Percentiles rank a stretch among this genome's conserved stretches.
These are phyloP conservation scores for Sicyos edulis DNA, from an alignment of 306 rosid species.

Conservation along the genomic window DNA sequence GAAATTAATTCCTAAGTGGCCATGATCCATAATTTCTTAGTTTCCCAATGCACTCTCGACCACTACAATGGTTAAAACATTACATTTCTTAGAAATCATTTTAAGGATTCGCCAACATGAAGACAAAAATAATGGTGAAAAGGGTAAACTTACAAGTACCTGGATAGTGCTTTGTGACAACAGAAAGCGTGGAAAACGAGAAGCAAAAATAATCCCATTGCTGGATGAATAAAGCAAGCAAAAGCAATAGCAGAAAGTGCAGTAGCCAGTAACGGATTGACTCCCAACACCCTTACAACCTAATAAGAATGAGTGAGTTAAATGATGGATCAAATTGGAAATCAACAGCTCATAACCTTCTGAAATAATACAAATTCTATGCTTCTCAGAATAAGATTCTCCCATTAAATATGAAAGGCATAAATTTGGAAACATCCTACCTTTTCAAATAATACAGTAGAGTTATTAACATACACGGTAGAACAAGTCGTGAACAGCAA, in stretches of 20 bases:
- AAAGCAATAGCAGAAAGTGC: slow-evolving; percentile 58
- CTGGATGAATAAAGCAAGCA: slow-evolving; percentile 81
- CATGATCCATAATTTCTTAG: too few species aligned
- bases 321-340: slow-evolving; percentile 23
- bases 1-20: too few species aligned
- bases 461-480: slow-evolving; percentile 6
- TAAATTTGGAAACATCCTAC: background rate
- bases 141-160: slow-evolving; percentile 37
- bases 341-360: background rate
- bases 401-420: background rate
- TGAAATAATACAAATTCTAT: background rate
- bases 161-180: slow-evolving; percentile 84
- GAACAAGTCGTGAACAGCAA: background rate
- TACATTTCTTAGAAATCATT: background rate
- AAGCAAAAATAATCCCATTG: slow-evolving; percentile 61
- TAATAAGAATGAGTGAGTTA: slow-evolving; percentile 30
- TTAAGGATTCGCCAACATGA: background rate
- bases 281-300: slow-evolving; percentile 63
- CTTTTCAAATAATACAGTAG: background rate
- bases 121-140: background rate
- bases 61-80: background rate
- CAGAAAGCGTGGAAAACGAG: slow-evolving; percentile 60
- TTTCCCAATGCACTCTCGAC: too few species aligned
- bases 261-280: slow-evolving; percentile 51
- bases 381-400: background rate